These are phyloP conservation scores for Pythium phragmiticola DNA, from an alignment of 352 stramenopile species.

Conservation along the genomic window DNA sequence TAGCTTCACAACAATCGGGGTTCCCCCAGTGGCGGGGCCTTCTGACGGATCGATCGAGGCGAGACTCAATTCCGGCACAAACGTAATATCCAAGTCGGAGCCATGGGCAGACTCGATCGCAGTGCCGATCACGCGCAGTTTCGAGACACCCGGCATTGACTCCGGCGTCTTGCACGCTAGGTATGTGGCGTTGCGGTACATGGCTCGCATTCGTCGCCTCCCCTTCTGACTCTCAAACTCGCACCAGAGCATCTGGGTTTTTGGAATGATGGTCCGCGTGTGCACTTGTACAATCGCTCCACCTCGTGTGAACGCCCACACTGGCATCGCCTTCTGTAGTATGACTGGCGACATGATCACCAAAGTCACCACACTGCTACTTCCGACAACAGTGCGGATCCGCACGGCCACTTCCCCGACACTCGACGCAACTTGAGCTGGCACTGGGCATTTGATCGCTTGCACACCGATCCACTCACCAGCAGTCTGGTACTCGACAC, in stretches of 20 bases:
- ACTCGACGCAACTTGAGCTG: background rate
- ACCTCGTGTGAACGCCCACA: conserved; percentile 11
- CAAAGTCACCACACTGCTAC: conserved; percentile 9
- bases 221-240: background rate
- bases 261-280: background rate
- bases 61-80: conserved; percentile 9
- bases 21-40: conserved; percentile 16
- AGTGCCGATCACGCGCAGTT: conserved; percentile 5
- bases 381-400: conserved; percentile 4
- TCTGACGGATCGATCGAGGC: conserved; percentile 13
- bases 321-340: background rate
- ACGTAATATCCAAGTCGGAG: conserved; percentile 15
- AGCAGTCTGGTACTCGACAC: background rate
- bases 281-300: conserved; percentile 1
- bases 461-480: background rate
- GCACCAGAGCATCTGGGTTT: conserved; percentile 2
- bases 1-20: conserved; percentile 16
- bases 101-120: conserved; percentile 1
- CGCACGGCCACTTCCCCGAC: background rate
- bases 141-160: background rate
- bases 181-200: background rate
- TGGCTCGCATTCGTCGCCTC: background rate
- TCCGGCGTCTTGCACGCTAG: conserved; percentile 11
- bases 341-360: conserved; percentile 11
- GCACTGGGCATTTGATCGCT: conserved; percentile 10